Evolutionary conservation across 2,329 filamentous ascomycete genomes (phyloP).

Genomic region (Sclerotinia glacialis): DNA sequence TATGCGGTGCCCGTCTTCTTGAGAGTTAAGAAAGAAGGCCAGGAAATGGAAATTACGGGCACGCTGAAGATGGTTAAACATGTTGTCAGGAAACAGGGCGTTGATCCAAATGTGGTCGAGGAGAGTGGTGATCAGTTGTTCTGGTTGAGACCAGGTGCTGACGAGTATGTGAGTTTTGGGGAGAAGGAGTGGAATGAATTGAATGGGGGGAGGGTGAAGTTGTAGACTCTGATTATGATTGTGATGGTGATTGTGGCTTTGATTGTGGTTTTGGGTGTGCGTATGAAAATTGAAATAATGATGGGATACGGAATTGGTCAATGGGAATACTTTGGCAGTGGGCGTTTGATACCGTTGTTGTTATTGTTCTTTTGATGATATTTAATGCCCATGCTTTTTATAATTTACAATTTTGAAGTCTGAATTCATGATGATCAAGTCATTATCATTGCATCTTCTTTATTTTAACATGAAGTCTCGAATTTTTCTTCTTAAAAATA

Average conservation of each 20-base stretch:
- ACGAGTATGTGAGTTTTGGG: conserved; percentile 66
- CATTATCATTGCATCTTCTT: too few species aligned
- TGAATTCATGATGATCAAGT: too few species aligned
- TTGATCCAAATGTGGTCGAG: conserved; percentile 58
- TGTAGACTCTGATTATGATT: conserved; percentile 23
- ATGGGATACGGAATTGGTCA: neutral
- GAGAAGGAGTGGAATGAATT: conserved; percentile 67
- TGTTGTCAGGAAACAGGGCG: conserved; percentile 66
- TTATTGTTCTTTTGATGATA: too few species aligned
- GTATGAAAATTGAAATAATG: too few species aligned
- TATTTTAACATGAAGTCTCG: too few species aligned
- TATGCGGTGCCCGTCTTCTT: conserved; percentile 80
- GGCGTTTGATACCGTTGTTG: neutral
- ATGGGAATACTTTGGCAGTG: neutral
- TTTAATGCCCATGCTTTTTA: too few species aligned
- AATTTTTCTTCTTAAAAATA: too few species aligned
- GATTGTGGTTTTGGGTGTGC: too few species aligned
- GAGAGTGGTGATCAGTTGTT: conserved; percentile 47
- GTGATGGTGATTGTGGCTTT: too few species aligned
- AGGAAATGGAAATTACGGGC: conserved; percentile 64
- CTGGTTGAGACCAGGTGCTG: conserved; percentile 57
- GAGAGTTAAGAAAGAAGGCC: conserved; percentile 53
- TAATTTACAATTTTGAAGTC: too few species aligned
- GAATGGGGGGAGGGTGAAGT: conserved; percentile 61
- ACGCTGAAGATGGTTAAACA: conserved; percentile 91